Base-by-base conservation (phyloP, 768 basidiomycete genomes). In the Mycena vitilis region DNA sequence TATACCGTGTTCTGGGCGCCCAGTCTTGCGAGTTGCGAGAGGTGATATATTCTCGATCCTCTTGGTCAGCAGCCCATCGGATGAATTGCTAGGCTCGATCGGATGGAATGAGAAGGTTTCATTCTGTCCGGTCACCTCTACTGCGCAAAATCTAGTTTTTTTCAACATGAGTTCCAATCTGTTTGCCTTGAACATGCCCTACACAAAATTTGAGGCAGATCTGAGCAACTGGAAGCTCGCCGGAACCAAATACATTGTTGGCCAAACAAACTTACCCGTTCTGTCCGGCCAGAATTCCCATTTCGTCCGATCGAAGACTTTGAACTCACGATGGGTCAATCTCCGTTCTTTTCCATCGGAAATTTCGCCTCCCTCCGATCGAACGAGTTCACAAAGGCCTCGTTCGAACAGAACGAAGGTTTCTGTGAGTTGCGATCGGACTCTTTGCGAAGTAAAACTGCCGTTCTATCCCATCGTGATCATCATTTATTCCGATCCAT, bases 191-290 rank as follows among this genome's bases (percentile, higher is more conserved):
- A 3, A 42, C 16, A 42, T 16, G 40, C 12, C 40, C 40, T 16
- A 12, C 40, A 16, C 2, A 16, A 12, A 42, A 12, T 4, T 4
- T 3, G 10, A 42, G 40, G 16, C 4, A 22, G 23, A n/a, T 52
- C 5, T 11, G 51, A 11, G 25, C 7, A 5, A 30, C 36, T 13
- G 15, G 20, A 37, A 8, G 30, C n/a, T 15, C 6, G 16, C 34
- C 2, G 2, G 30, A 54, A n/a, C 9, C 13, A 40, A 36, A 15
- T 38, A 20, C 5, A 11, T 42, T 22, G 25, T n/a, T 10, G 25
- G 47, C 57, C 56, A 60, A 60, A 60, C 45, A 60, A 60, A 60
- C 15, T 5, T 12, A 16, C 36, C 59, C 59, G 49, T 23, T 60
- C 37, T 15, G 10, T 42, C 16, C 40, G 7, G 30, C 2, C 3